A percentile compares a stretch with the other conserved stretches of the same genome.
phyloP scores from a whole-genome alignment of 257 asterid species.

The Nyctanthes arbortristis region DNA sequence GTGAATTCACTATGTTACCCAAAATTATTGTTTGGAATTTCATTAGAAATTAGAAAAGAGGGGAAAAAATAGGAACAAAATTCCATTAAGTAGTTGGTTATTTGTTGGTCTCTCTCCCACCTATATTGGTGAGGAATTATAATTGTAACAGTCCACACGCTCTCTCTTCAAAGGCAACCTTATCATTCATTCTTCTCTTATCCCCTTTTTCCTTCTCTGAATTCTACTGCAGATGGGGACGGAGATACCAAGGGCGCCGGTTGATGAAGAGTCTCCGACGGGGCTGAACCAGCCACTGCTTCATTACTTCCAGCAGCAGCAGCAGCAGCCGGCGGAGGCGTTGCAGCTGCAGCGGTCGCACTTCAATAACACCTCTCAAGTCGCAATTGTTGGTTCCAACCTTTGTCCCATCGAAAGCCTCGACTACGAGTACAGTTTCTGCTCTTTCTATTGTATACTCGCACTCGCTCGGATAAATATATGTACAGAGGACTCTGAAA shows the following conservation, averaged over 20 bases:
- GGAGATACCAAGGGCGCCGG: slow-evolving; percentile 37
- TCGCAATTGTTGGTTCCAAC: slow-evolving; percentile 83
- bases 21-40: too few species aligned
- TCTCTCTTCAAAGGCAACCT: background rate
- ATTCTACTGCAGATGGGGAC: slow-evolving; percentile 7
- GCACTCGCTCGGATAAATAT: background rate
- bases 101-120: too few species aligned
- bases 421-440: slow-evolving; percentile 66
- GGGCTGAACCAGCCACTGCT: slow-evolving; percentile 46
- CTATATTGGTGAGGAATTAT: too few species aligned
- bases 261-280: slow-evolving; percentile 40
- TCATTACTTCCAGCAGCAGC: slow-evolving; percentile 24
- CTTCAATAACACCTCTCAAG: slow-evolving; percentile 76
- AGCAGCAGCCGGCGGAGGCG: slow-evolving; percentile 13
- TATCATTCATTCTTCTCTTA: background rate
- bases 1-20: too few species aligned
- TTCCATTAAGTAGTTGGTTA: too few species aligned
- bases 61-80: too few species aligned
- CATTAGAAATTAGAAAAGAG: too few species aligned
- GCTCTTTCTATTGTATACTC: background rate
- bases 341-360: slow-evolving; percentile 54
- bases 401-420: slow-evolving; percentile 88
- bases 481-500: background rate
- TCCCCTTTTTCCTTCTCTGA: background rate
- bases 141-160: too few species aligned